Conservation (phyloP, 2,329 filamentous ascomycete species). For the Diaporthe destruens region DNA sequence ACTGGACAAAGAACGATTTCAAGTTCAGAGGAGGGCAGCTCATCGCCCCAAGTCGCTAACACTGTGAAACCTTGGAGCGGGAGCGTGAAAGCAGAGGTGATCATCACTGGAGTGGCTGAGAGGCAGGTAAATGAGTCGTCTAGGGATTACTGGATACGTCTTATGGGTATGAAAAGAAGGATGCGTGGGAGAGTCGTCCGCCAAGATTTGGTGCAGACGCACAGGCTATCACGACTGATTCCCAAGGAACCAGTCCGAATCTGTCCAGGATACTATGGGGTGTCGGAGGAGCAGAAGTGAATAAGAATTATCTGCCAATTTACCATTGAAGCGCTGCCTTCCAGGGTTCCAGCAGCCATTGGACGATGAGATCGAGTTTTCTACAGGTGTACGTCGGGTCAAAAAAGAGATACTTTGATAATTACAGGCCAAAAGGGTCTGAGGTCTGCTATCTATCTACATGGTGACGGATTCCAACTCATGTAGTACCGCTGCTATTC, state of each 20-base stretch:
- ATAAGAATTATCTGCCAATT: too few relatives aligned
- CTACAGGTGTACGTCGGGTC: too few relatives aligned
- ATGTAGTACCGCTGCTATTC: too few relatives aligned
- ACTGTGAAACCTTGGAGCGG: background rate
- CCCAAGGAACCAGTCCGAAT: background rate
- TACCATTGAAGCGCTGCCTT: background rate
- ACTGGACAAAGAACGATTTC: conserved; percentile 20
- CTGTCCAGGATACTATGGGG: conserved; percentile 9
- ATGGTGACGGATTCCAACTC: too few relatives aligned
- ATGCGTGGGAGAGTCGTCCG: background rate
- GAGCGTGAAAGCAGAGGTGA: background rate
- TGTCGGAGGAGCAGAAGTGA: background rate
- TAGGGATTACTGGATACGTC: background rate
- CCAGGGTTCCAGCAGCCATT: background rate
- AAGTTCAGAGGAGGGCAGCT: too few relatives aligned
- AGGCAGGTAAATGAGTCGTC: conserved; percentile 1
- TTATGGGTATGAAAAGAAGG: background rate
- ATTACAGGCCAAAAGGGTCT: too few relatives aligned
- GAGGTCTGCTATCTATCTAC: too few relatives aligned
- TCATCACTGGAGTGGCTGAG: background rate
- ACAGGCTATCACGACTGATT: background rate
- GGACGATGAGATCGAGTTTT: background rate
- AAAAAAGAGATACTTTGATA: too few relatives aligned
- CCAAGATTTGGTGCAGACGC: background rate
- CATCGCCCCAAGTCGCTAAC: background rate